Percentiles rank a stretch among this genome's conserved stretches.
phyloP scores from a whole-genome alignment of 768 basidiomycete species.

The Peribolospora kevripleyi region DNA sequence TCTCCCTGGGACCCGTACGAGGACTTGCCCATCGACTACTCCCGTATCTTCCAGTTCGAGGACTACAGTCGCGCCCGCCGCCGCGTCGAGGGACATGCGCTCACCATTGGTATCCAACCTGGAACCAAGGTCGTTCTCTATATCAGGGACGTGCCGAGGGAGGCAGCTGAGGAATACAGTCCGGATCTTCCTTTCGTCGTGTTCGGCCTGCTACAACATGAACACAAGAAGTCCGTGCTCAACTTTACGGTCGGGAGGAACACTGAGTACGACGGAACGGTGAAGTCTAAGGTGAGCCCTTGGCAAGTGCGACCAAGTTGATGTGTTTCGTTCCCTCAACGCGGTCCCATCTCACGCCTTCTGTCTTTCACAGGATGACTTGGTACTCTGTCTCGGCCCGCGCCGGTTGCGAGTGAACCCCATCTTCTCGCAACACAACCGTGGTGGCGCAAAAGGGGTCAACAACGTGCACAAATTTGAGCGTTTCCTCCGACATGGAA shows the following conservation, averaged over 20 bases:
- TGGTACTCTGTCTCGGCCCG: slow-evolving; percentile 71
- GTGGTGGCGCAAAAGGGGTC: slow-evolving; percentile 65
- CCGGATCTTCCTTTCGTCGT: slow-evolving; percentile 32
- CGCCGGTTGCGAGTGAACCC: slow-evolving; percentile 64
- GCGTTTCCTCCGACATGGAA: slow-evolving; percentile 61
- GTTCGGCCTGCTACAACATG: slow-evolving; percentile 72
- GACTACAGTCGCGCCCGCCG: slow-evolving; percentile 71
- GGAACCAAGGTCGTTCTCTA: slow-evolving; percentile 57
- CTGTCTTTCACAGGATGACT: slow-evolving; percentile 38
- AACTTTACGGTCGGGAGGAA: slow-evolving; percentile 86
- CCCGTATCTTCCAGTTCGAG: slow-evolving; percentile 87
- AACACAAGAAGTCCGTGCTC: slow-evolving; percentile 79
- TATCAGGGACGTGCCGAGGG: slow-evolving; percentile 48
- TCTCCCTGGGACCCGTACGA: slow-evolving; percentile 97
- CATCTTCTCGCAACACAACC: slow-evolving; percentile 72
- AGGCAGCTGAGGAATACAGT: slow-evolving; percentile 24
- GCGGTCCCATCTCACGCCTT: neutral
- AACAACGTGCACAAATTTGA: slow-evolving; percentile 98
- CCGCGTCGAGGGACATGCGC: slow-evolving; percentile 37
- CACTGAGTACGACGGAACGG: slow-evolving; percentile 70
- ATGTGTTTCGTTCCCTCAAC: neutral
- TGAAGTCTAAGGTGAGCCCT: slow-evolving; percentile 57
- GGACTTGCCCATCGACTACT: slow-evolving; percentile 80
- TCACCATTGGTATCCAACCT: slow-evolving; percentile 27
- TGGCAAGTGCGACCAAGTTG: neutral